phyloP scores from a whole-genome alignment of 75 land plant genomes.

The Pinus albicaulis region DNA sequence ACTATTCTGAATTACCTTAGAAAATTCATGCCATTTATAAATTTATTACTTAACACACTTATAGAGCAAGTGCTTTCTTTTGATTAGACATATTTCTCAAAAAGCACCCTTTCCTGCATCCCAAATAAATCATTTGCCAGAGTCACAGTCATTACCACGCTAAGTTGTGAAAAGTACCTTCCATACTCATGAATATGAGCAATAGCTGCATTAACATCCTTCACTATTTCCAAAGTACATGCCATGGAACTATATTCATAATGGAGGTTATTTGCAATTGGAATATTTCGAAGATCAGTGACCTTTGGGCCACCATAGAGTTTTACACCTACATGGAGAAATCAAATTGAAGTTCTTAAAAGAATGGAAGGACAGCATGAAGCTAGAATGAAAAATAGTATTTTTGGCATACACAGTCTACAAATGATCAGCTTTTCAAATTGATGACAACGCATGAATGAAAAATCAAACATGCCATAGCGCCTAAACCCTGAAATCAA shows the following conservation, averaged over 20 bases:
- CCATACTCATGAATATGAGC: slow-evolving; percentile 88
- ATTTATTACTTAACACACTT: background rate
- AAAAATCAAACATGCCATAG: no score
- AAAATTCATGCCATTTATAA: background rate
- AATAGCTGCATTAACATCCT: slow-evolving; percentile 84
- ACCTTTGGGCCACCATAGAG: slow-evolving; percentile 82
- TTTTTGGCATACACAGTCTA: no score
- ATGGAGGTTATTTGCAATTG: slow-evolving; percentile 60
- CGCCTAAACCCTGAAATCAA: no score
- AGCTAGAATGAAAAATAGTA: no score
- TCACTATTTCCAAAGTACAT: slow-evolving; percentile 90
- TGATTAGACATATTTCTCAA: background rate
- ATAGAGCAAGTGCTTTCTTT: background rate
- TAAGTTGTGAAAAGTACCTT: slow-evolving; percentile 46
- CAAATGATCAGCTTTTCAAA: no score
- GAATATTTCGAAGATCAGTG: slow-evolving; percentile 47
- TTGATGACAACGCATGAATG: no score
- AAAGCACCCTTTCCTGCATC: background rate
- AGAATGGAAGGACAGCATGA: no score
- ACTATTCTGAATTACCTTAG: background rate
- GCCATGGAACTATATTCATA: slow-evolving; percentile 83
- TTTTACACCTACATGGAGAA: slow-evolving; percentile 68
- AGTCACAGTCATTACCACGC: background rate
- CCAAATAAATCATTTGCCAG: background rate
- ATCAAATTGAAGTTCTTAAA: background rate